Conservation (phyloP, 208 protist species). For the Leishmania turanica region DNA sequence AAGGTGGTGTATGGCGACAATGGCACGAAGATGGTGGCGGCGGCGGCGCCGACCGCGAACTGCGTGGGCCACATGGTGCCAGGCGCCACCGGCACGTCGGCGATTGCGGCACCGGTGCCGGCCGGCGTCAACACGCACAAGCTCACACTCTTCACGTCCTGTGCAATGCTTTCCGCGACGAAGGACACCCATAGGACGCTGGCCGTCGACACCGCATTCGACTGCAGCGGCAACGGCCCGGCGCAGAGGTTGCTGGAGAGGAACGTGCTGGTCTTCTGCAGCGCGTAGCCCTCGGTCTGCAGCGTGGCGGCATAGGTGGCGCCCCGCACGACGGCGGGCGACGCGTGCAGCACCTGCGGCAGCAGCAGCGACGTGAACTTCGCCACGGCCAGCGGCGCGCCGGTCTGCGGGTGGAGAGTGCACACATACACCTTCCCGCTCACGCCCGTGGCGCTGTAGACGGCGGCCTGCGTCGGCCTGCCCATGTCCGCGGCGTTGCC, state of each 20-base stretch:
- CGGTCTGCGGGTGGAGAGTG: slow-evolving; percentile 17
- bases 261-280: background rate
- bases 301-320: slow-evolving; percentile 40
- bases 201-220: slow-evolving; percentile 8
- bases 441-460: slow-evolving; percentile 31
- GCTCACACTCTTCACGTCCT: slow-evolving; percentile 20
- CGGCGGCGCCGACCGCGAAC: slow-evolving; percentile 40
- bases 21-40: slow-evolving; percentile 9
- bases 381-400: slow-evolving; percentile 30
- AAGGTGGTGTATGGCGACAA: slow-evolving; percentile 18
- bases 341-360: slow-evolving; percentile 31
- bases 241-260: slow-evolving; percentile 12
- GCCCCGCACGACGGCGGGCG: slow-evolving; percentile 40
- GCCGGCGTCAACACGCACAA: slow-evolving; percentile 43
- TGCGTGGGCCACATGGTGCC: slow-evolving; percentile 44
- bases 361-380: slow-evolving; percentile 44
- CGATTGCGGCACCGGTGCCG: slow-evolving; percentile 25
- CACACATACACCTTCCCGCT: slow-evolving; percentile 55
- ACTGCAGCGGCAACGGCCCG: slow-evolving; percentile 7
- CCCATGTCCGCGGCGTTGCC: slow-evolving; percentile 32
- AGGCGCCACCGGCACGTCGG: slow-evolving; percentile 32
- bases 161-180: slow-evolving; percentile 23
- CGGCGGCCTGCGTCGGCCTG: slow-evolving; percentile 14
- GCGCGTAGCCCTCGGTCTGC: background rate
- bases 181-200: slow-evolving; percentile 3